Conservation (phyloP, 116 monocot species). For the Cymodocea nodosa region DNA sequence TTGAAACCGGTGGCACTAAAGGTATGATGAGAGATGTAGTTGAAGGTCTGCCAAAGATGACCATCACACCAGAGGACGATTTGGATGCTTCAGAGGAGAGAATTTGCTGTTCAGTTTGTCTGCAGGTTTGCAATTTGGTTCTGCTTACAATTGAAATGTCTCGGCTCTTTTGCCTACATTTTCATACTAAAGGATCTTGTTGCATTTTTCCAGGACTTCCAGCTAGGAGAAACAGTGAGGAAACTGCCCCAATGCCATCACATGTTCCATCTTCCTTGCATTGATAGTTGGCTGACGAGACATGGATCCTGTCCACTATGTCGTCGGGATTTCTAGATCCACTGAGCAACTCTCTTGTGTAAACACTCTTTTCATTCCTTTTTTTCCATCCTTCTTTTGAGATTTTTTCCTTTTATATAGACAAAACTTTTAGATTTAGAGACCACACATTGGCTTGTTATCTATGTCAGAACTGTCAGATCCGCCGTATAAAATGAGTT, state of each 20-base stretch:
- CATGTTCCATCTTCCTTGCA: slow-evolving; percentile 67
- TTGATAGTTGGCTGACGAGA: slow-evolving; percentile 68
- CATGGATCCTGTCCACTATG: slow-evolving; percentile 83
- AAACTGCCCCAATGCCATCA: slow-evolving; percentile 62
- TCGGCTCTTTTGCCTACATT: neutral
- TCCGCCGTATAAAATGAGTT: too few species aligned
- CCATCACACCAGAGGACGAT: slow-evolving; percentile 16
- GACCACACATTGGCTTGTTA: too few species aligned
- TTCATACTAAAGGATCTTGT: neutral
- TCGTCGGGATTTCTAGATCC: slow-evolving; percentile 30
- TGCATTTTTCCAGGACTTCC: slow-evolving; percentile 41
- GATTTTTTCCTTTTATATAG: too few species aligned
- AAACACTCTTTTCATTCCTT: too few species aligned
- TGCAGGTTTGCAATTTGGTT: slow-evolving; percentile 26
- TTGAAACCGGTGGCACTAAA: slow-evolving; percentile 45
- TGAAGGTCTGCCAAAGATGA: slow-evolving; percentile 27
- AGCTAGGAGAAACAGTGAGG: slow-evolving; percentile 39
- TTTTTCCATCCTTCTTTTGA: too few species aligned
- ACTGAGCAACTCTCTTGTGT: too few species aligned
- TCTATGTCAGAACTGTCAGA: too few species aligned
- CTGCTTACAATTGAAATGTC: neutral
- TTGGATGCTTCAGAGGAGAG: slow-evolving; percentile 24
- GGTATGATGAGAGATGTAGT: slow-evolving; percentile 50
- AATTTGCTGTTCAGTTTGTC: slow-evolving; percentile 51
- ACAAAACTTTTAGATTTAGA: too few species aligned